Conservation (phyloP, 352 stramenopile species). For the Pythium aquatile region DNA sequence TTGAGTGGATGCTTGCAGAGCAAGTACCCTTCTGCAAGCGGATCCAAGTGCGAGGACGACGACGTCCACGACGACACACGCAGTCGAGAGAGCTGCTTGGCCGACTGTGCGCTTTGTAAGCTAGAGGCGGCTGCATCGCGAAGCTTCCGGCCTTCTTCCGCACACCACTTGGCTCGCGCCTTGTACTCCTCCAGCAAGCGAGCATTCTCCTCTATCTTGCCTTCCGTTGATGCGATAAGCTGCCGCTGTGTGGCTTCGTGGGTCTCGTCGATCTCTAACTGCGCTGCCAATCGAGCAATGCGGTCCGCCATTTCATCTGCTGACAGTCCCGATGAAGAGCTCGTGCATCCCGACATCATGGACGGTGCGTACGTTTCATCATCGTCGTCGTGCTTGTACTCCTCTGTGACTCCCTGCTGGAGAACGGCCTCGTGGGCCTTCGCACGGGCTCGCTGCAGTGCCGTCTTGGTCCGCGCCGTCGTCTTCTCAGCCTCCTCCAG, state of each 20-base stretch:
- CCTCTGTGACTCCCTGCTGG: conserved; percentile 13
- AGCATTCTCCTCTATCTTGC: conserved; percentile 15
- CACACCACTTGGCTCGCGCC: conserved; percentile 26
- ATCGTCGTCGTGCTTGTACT: conserved; percentile 18
- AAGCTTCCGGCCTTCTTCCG: conserved; percentile 38
- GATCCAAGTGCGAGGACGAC: conserved; percentile 60
- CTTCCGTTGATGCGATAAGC: conserved; percentile 33
- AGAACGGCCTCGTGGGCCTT: conserved; percentile 37
- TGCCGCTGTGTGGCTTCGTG: conserved; percentile 44
- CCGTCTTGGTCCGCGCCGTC: conserved; percentile 24
- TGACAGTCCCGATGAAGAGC: background rate
- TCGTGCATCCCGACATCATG: background rate
- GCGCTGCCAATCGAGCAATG: conserved; percentile 47
- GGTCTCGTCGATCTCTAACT: conserved; percentile 53
- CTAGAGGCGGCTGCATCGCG: conserved; percentile 44
- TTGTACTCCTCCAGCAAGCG: conserved; percentile 25
- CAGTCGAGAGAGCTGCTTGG: conserved; percentile 48
- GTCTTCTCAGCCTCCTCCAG: conserved; percentile 33
- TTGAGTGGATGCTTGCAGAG: conserved; percentile 63
- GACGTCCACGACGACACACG: conserved; percentile 61
- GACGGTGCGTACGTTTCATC: conserved; percentile 10
- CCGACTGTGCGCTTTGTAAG: conserved; percentile 55
- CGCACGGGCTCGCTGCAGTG: conserved; percentile 34
- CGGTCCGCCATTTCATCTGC: conserved; percentile 20
- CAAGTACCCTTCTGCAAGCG: conserved; percentile 69